A percentile compares a stretch with the other conserved stretches of the same genome.
Conservation (phyloP, 345 rosid species). For the Carallia brachiata region DNA sequence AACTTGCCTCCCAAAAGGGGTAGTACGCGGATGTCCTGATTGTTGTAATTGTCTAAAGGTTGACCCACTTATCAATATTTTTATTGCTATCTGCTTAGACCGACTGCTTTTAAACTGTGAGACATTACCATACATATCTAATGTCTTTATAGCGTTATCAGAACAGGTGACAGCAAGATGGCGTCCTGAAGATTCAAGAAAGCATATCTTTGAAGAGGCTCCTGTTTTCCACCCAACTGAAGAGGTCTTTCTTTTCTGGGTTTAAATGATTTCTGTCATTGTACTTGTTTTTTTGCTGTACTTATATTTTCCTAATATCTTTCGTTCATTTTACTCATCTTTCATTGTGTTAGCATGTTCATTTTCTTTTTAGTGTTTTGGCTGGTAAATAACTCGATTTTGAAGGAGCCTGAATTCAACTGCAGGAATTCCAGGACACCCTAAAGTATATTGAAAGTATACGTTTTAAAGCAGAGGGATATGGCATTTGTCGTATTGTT, state of each 20-base stretch:
- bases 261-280: slow-evolving; percentile 12
- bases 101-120: neutral
- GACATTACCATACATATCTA: slow-evolving; percentile 9
- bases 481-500: slow-evolving; percentile 72
- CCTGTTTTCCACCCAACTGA: slow-evolving; percentile 63
- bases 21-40: slow-evolving; percentile 25
- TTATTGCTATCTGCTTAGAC: neutral
- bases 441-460: slow-evolving; percentile 58
- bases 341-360: no score
- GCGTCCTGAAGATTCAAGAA: slow-evolving; percentile 35
- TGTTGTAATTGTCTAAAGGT: slow-evolving; percentile 34
- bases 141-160: slow-evolving; percentile 18
- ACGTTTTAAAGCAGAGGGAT: slow-evolving; percentile 44
- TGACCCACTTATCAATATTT: neutral
- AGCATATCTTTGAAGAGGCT: slow-evolving; percentile 47
- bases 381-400: slow-evolving; percentile 10
- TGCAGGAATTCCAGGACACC: slow-evolving; percentile 70
- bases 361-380: slow-evolving; percentile 5
- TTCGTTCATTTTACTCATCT: slow-evolving; percentile 9
- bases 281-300: slow-evolving; percentile 16
- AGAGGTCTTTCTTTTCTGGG: slow-evolving; percentile 44
- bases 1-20: slow-evolving; percentile 26
- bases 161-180: slow-evolving; percentile 37
- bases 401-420: slow-evolving; percentile 22
- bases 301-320: slow-evolving; percentile 11